Conservation (phyloP, 768 basidiomycete species). For the Trametes gibbosa region DNA sequence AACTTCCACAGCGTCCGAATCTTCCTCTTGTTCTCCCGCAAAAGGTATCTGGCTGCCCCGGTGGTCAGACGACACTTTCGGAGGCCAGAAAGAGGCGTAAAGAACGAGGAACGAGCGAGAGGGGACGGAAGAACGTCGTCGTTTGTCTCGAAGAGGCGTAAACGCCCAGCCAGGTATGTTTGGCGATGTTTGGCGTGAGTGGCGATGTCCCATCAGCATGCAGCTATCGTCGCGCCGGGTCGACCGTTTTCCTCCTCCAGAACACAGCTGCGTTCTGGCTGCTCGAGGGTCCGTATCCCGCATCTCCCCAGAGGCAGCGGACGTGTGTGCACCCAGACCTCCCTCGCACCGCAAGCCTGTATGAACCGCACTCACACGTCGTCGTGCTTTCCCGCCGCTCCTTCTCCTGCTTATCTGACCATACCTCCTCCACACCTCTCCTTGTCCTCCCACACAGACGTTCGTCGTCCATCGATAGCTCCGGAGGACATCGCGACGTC, state of each 20-base stretch:
- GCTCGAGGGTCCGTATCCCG: neutral
- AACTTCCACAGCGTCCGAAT: slow-evolving; percentile 3
- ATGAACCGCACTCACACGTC: neutral
- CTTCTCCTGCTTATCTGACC: slow-evolving; percentile 3
- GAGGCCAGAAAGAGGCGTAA: neutral
- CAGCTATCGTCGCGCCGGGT: slow-evolving; percentile 3
- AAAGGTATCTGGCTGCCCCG: neutral
- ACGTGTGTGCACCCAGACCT: neutral
- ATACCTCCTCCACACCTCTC: neutral
- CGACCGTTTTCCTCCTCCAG: neutral
- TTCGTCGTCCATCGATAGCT: neutral
- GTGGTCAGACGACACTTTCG: neutral
- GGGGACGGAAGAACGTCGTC: slow-evolving; percentile 11
- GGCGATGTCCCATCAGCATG: slow-evolving; percentile 10
- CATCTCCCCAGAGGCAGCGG: neutral
- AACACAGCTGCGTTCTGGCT: neutral
- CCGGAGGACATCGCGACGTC: neutral
- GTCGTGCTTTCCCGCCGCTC: neutral
- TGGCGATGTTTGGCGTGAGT: slow-evolving; percentile 8
- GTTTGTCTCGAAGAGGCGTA: slow-evolving; percentile 14
- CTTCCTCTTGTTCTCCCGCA: neutral
- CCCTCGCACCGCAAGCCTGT: too few relatives aligned
- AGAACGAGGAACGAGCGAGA: neutral
- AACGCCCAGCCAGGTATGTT: slow-evolving; percentile 13
- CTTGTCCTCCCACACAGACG: neutral